Percentiles rank a stretch among this genome's conserved stretches.
Evolutionary conservation across 768 basidiomycete genomes (phyloP).

Genomic region (Lactifluus volemus): DNA sequence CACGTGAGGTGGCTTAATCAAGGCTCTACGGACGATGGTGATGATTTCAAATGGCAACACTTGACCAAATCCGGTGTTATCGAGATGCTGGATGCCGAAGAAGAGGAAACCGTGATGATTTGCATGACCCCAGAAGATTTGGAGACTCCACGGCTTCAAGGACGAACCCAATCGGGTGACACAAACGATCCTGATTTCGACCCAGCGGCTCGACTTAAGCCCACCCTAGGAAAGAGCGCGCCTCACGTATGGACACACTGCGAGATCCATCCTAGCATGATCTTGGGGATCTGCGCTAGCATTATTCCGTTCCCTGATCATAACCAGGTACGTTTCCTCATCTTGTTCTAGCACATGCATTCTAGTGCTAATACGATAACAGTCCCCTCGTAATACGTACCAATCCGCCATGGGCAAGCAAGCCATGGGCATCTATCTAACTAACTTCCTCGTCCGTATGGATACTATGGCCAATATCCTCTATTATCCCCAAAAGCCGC

Average conservation of each 20-base stretch:
- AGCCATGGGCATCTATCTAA: slow-evolving; percentile 98
- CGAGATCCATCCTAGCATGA: slow-evolving; percentile 99
- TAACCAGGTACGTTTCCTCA: slow-evolving; percentile 68
- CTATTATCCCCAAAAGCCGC: slow-evolving; percentile 98
- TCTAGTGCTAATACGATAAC: slow-evolving; percentile 10
- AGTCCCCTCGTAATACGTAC: slow-evolving; percentile 99
- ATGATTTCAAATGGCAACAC: slow-evolving; percentile 65
- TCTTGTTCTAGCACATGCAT: background rate
- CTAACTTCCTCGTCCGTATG: slow-evolving; percentile 98
- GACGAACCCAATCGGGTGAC: slow-evolving; percentile 44
- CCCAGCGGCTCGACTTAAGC: slow-evolving; percentile 82
- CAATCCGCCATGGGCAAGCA: slow-evolving; percentile 99
- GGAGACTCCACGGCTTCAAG: slow-evolving; percentile 65
- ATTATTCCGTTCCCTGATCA: slow-evolving; percentile 99
- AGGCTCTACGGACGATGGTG: slow-evolving; percentile 42
- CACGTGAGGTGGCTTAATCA: slow-evolving; percentile 68
- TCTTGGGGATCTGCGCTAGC: slow-evolving; percentile 94
- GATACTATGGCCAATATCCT: slow-evolving; percentile 99
- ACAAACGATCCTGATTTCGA: slow-evolving; percentile 58
- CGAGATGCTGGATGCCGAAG: slow-evolving; percentile 94
- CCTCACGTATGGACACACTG: slow-evolving; percentile 94
- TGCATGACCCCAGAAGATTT: slow-evolving; percentile 97
- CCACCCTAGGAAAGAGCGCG: slow-evolving; percentile 51
- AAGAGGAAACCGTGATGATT: slow-evolving; percentile 99
- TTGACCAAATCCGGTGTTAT: slow-evolving; percentile 83